These are phyloP conservation scores for Trichosporon sp. DNA, from an alignment of 1,284 basidiomycete genomes.

Conservation along the genomic window DNA sequence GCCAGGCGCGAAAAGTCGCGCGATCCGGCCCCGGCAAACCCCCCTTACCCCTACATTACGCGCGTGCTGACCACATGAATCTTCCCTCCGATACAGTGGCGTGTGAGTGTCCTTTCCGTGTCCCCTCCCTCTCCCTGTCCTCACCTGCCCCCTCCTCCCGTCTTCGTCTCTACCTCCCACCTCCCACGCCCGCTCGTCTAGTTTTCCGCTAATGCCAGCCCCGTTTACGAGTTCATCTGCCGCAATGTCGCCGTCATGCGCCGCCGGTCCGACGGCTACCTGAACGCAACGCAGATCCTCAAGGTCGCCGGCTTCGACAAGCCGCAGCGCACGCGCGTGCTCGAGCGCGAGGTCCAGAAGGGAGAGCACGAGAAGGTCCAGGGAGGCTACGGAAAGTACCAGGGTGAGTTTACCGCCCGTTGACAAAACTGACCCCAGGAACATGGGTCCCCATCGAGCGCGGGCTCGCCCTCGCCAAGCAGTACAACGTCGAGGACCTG, in stretches of 20 bases:
- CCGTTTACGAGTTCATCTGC: slow-evolving; percentile 63
- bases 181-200: neutral
- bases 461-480: slow-evolving; percentile 77
- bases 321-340: slow-evolving; percentile 91
- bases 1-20: neutral
- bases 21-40: neutral
- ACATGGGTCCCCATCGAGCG: slow-evolving; percentile 98
- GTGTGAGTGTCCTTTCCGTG: slow-evolving; percentile 39
- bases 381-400: slow-evolving; percentile 99
- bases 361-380: slow-evolving; percentile 99
- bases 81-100: slow-evolving; percentile 33
- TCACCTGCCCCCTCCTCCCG: too few species aligned
- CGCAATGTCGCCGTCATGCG: slow-evolving; percentile 97
- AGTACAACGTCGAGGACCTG: slow-evolving; percentile 84
- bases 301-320: slow-evolving; percentile 99
- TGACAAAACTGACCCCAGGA: slow-evolving; percentile 55
- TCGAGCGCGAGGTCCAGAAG: slow-evolving; percentile 97
- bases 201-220: slow-evolving; percentile 26
- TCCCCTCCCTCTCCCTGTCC: neutral
- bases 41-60: neutral
- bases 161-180: neutral
- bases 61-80: slow-evolving; percentile 11
- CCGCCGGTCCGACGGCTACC: slow-evolving; percentile 88
- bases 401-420: slow-evolving; percentile 62
- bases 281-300: slow-evolving; percentile 98